Evolutionary conservation across 768 basidiomycete genomes (phyloP).

Genomic region (Leccinum pellstonianum): DNA sequence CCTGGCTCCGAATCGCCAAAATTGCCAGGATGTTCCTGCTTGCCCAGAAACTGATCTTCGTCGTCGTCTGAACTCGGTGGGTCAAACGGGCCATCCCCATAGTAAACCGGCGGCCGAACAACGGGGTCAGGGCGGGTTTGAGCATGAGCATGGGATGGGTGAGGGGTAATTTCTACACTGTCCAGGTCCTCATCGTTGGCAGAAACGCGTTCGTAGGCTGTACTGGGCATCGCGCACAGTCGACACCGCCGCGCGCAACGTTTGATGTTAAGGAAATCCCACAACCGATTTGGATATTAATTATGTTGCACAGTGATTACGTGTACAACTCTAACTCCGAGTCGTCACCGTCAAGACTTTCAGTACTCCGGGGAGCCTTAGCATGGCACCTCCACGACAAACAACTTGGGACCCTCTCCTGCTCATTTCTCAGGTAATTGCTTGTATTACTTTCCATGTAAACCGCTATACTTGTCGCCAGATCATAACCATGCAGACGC

Average conservation of each 20-base stretch:
- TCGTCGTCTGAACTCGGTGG: slow-evolving; percentile 76
- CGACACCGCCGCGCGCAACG: slow-evolving; percentile 3
- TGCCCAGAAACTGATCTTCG: slow-evolving; percentile 47
- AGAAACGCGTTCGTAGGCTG: slow-evolving; percentile 33
- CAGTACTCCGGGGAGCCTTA: not conserved
- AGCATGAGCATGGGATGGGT: slow-evolving; percentile 3
- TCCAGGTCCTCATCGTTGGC: slow-evolving; percentile 26
- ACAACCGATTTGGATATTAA: not conserved
- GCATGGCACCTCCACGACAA: slow-evolving; percentile 40
- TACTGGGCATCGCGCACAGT: slow-evolving; percentile 24
- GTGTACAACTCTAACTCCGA: slow-evolving; percentile 2
- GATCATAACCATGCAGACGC: slow-evolving; percentile 91
- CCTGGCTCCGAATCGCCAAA: slow-evolving; percentile 29
- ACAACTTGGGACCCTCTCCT: slow-evolving; percentile 87
- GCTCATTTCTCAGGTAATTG: slow-evolving; percentile 76
- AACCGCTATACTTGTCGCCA: slow-evolving; percentile 33
- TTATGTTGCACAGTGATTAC: slow-evolving; percentile 18
- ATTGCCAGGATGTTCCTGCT: slow-evolving; percentile 28
- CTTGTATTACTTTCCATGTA: not conserved
- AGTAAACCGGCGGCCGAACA: slow-evolving; percentile 48
- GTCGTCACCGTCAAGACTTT: not conserved
- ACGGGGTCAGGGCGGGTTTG: slow-evolving; percentile 8
- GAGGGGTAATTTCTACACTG: slow-evolving; percentile 7
- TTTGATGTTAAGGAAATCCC: not conserved
- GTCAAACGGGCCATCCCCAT: slow-evolving; percentile 75